phyloP scores from a whole-genome alignment of 805 yeast species.

The Wickerhamiella parazyma region DNA sequence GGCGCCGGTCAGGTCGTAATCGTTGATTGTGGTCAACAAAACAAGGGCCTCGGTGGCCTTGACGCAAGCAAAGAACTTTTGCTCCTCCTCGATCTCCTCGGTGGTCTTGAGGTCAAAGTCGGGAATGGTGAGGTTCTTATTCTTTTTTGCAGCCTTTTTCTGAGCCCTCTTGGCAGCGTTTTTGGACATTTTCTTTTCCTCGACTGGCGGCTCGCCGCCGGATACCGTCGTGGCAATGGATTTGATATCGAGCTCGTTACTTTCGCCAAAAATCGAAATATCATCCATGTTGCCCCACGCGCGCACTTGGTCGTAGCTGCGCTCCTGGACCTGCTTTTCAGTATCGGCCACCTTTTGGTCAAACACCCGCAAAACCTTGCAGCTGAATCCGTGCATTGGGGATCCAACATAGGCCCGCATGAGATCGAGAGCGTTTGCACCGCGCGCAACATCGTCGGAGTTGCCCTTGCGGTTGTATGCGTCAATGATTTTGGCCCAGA shows the following conservation, averaged over 20 bases:
- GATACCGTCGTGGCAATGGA: neutral
- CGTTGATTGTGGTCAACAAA: conserved; percentile 27
- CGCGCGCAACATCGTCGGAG: conserved; percentile 24
- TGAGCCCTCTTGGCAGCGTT: conserved; percentile 20
- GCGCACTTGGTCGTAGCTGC: conserved; percentile 21
- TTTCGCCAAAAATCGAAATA: conserved; percentile 17
- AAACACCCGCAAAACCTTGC: conserved; percentile 25
- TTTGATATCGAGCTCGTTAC: neutral
- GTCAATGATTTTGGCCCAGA: conserved; percentile 25
- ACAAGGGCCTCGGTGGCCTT: conserved; percentile 32
- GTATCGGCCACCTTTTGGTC: conserved; percentile 13
- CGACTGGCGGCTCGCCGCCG: neutral
- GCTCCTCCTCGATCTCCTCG: conserved; percentile 21
- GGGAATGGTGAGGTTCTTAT: conserved; percentile 10
- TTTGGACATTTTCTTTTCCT: conserved; percentile 18
- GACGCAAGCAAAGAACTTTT: conserved; percentile 25
- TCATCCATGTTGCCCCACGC: conserved; percentile 25
- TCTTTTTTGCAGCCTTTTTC: conserved; percentile 20
- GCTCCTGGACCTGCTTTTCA: conserved; percentile 5
- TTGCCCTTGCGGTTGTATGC: conserved; percentile 17
- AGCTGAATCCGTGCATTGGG: conserved; percentile 20
- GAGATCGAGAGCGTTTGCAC: conserved; percentile 24
- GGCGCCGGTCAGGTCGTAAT: conserved; percentile 29
- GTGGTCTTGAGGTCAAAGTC: conserved; percentile 17
- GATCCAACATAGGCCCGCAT: conserved; percentile 23